phyloP scores from a whole-genome alignment of 2,329 filamentous ascomycete species.

The Aspergillus terreus region DNA sequence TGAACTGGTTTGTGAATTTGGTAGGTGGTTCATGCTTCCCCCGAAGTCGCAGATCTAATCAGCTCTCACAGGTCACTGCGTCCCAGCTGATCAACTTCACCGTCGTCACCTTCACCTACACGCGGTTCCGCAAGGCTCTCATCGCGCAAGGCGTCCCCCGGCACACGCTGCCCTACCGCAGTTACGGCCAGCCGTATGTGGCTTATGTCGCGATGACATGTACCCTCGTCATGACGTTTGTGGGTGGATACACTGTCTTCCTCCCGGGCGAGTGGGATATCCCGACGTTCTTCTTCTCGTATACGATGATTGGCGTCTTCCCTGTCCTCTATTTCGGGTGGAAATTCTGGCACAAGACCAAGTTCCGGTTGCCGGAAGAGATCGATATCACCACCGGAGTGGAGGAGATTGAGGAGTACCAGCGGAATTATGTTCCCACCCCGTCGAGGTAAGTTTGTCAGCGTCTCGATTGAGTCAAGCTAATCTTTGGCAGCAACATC shows the following conservation, averaged over 20 bases:
- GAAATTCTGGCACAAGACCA: conserved; percentile 67
- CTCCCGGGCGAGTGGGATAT: conserved; percentile 65
- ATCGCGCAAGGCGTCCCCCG: conserved; percentile 66
- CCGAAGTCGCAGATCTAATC: background rate
- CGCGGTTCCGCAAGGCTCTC: conserved; percentile 68
- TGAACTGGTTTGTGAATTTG: conserved; percentile 69
- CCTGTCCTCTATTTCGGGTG: conserved; percentile 66
- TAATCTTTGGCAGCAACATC: conserved; percentile 20
- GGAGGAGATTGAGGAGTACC: conserved; percentile 66
- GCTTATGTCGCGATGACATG: conserved; percentile 64
- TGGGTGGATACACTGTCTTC: conserved; percentile 74
- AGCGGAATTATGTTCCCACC: conserved; percentile 54
- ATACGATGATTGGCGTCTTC: conserved; percentile 70
- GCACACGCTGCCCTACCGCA: conserved; percentile 66
- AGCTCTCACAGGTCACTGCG: conserved; percentile 55
- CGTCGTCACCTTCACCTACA: conserved; percentile 66
- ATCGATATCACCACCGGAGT: conserved; percentile 62
- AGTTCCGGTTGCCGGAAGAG: conserved; percentile 53
- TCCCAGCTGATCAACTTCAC: conserved; percentile 72
- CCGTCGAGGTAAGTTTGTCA: conserved; percentile 49
- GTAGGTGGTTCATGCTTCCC: conserved; percentile 23
- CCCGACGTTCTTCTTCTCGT: conserved; percentile 71
- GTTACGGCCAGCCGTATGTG: conserved; percentile 65
- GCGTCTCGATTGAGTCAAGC: background rate
- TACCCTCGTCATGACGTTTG: conserved; percentile 68